Percentiles rank a stretch among this genome's conserved stretches.
Conservation (phyloP, 768 basidiomycete species). For the Suillus clintonianus region DNA sequence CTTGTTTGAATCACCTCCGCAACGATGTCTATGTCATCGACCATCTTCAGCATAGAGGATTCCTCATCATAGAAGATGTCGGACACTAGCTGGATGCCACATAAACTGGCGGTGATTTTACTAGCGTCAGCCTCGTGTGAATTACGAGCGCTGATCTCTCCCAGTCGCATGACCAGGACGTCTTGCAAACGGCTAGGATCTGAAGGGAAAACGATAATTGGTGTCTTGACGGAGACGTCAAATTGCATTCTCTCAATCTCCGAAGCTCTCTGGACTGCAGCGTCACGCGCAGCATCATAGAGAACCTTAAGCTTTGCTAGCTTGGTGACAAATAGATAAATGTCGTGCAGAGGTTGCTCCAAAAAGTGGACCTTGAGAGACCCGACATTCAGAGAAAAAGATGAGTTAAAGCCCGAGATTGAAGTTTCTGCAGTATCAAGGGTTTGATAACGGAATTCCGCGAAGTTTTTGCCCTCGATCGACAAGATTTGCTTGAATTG, state of each 20-base stretch:
- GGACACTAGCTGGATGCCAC: slow-evolving; percentile 83
- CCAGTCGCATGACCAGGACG: slow-evolving; percentile 77
- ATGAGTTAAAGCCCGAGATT: slow-evolving; percentile 81
- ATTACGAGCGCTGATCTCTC: slow-evolving; percentile 86
- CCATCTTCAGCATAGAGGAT: slow-evolving; percentile 71
- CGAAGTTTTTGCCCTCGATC: slow-evolving; percentile 93
- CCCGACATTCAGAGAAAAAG: slow-evolving; percentile 79
- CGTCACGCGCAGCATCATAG: slow-evolving; percentile 93
- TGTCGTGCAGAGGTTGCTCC: slow-evolving; percentile 86
- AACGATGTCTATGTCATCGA: slow-evolving; percentile 83
- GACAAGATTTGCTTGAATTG: slow-evolving; percentile 86
- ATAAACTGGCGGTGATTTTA: slow-evolving; percentile 73
- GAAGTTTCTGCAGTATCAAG: slow-evolving; percentile 72
- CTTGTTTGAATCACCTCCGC: slow-evolving; percentile 68
- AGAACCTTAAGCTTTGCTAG: slow-evolving; percentile 90
- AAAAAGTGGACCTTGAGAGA: slow-evolving; percentile 89
- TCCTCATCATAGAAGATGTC: slow-evolving; percentile 52
- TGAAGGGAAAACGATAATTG: slow-evolving; percentile 87
- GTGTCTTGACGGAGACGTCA: slow-evolving; percentile 86
- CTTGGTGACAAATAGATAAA: slow-evolving; percentile 81
- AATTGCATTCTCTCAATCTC: slow-evolving; percentile 95
- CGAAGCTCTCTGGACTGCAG: slow-evolving; percentile 89
- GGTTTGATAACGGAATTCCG: slow-evolving; percentile 92
- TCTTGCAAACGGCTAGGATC: slow-evolving; percentile 63
- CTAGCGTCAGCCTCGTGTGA: slow-evolving; percentile 56